These are phyloP conservation scores for Colletotrichum aenigma DNA, from an alignment of 2,329 filamentous ascomycete genomes.

Conservation along the genomic window DNA sequence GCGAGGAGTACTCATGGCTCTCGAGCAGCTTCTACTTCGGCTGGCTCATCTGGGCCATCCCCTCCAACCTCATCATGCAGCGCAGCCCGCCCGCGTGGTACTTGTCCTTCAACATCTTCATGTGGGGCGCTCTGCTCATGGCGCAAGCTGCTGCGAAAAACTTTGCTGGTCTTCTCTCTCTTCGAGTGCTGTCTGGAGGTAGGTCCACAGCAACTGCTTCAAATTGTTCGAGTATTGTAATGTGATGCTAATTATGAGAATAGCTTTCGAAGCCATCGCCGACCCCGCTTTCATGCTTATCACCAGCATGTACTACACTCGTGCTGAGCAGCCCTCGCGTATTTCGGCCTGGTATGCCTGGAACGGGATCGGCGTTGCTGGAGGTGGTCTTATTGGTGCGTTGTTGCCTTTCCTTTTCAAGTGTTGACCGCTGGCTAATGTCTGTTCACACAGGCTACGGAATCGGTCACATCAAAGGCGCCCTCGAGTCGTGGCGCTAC, in stretches of 20 bases:
- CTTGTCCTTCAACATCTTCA: constrained; percentile 53
- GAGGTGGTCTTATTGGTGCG: constrained; percentile 52
- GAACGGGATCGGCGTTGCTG: constrained; percentile 63
- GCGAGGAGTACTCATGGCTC: constrained; percentile 57
- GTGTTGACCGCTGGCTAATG: neutral
- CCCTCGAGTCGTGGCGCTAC: constrained; percentile 67
- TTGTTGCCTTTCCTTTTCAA: neutral
- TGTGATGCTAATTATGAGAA: neutral
- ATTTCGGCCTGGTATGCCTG: constrained; percentile 65
- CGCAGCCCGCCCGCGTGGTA: constrained; percentile 37
- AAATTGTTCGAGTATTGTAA: neutral
- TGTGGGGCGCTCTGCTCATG: constrained; percentile 55
- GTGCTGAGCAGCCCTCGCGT: constrained; percentile 64
- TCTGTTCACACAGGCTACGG: constrained; percentile 46
- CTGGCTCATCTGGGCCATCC: constrained; percentile 39
- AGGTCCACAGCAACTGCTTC: neutral
- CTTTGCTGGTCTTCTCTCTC: constrained; percentile 58
- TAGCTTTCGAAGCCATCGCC: constrained; percentile 62
- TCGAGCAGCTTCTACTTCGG: constrained; percentile 41
- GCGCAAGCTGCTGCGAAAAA: constrained; percentile 58
- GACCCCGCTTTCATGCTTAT: constrained; percentile 63
- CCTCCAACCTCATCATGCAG: constrained; percentile 35
- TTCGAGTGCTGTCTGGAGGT: constrained; percentile 62
- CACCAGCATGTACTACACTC: constrained; percentile 69
- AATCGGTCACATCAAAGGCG: constrained; percentile 63